These are phyloP conservation scores for Pascua guehoae DNA, from an alignment of 1,284 basidiomycete species.

Conservation along the genomic window DNA sequence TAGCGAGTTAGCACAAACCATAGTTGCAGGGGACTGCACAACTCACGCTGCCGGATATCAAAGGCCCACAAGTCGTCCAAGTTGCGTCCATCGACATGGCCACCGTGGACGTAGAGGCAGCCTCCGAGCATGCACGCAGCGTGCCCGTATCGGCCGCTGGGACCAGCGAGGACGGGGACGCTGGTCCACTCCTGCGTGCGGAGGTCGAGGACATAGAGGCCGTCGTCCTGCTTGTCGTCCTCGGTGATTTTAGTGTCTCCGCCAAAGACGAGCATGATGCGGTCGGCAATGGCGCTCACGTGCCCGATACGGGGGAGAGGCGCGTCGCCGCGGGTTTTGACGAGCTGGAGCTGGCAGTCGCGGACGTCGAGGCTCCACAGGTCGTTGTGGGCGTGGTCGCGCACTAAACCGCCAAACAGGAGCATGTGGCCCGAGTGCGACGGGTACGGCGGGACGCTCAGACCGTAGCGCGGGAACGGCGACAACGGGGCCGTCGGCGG, in stretches of 20 bases:
- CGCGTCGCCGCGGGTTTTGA: slow-evolving; percentile 84
- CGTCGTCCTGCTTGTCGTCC: slow-evolving; percentile 84
- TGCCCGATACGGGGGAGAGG: slow-evolving; percentile 92
- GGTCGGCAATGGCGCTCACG: slow-evolving; percentile 90
- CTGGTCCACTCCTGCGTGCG: slow-evolving; percentile 95
- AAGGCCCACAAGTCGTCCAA: slow-evolving; percentile 96
- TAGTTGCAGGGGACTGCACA: too few relatives aligned
- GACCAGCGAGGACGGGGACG: slow-evolving; percentile 67
- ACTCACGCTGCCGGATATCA: slow-evolving; percentile 86
- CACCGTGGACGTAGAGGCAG: slow-evolving; percentile 92
- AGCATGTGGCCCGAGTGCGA: slow-evolving; percentile 84
- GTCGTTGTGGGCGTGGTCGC: slow-evolving; percentile 88
- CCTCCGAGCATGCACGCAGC: slow-evolving; percentile 89
- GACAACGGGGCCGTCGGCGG: slow-evolving; percentile 30
- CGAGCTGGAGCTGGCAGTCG: slow-evolving; percentile 69
- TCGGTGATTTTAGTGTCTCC: slow-evolving; percentile 81
- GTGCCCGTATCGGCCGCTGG: slow-evolving; percentile 91
- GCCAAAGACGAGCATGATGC: slow-evolving; percentile 96
- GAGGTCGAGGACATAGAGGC: slow-evolving; percentile 90
- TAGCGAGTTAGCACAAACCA: background rate
- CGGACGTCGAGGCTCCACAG: slow-evolving; percentile 83
- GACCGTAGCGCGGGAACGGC: slow-evolving; percentile 96
- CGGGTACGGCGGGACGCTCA: slow-evolving; percentile 83
- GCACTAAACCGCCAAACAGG: slow-evolving; percentile 93
- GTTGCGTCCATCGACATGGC: slow-evolving; percentile 93